Conservation (phyloP, 2,329 filamentous ascomycete genomes). For the Daldinia sp. region DNA sequence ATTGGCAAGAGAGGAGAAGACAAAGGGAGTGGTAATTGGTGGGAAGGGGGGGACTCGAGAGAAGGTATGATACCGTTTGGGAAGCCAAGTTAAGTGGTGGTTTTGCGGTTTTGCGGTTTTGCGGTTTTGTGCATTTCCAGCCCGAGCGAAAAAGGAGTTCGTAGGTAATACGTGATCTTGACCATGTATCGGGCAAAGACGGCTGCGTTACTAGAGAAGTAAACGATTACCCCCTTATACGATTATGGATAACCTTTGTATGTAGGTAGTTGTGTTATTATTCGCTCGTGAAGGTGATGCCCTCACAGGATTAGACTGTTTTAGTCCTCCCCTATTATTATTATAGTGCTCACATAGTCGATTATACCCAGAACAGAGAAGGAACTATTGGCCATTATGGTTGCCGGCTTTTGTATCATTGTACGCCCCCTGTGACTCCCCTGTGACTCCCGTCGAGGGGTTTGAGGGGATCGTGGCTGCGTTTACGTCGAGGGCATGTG, state of each 20-base stretch:
- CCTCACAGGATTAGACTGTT: slow-evolving; percentile 7
- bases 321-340: slow-evolving; percentile 4
- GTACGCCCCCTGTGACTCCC: not conserved
- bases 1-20: slow-evolving; percentile 6
- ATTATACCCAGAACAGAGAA: slow-evolving; percentile 1
- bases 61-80: slow-evolving; percentile 17
- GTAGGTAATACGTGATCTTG: slow-evolving; percentile 35
- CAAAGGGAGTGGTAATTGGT: slow-evolving; percentile 24
- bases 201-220: slow-evolving; percentile 26
- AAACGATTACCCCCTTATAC: slow-evolving; percentile 14
- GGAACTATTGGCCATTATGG: not conserved
- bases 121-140: slow-evolving; percentile 35
- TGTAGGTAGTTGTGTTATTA: slow-evolving; percentile 7
- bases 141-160: slow-evolving; percentile 34
- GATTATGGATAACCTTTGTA: slow-evolving; percentile 23
- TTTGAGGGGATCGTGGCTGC: not conserved
- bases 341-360: slow-evolving; percentile 17
- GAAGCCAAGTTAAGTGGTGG: slow-evolving; percentile 25
- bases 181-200: slow-evolving; percentile 26
- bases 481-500: not conserved
- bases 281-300: slow-evolving; percentile 3
- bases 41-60: slow-evolving; percentile 5
- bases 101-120: slow-evolving; percentile 26
- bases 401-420: not conserved
- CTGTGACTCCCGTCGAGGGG: too few relatives aligned